Percentiles rank a stretch among this genome's conserved stretches.
Conservation (phyloP, 176 grass and related monocot species). For the Bromus sterilis region DNA sequence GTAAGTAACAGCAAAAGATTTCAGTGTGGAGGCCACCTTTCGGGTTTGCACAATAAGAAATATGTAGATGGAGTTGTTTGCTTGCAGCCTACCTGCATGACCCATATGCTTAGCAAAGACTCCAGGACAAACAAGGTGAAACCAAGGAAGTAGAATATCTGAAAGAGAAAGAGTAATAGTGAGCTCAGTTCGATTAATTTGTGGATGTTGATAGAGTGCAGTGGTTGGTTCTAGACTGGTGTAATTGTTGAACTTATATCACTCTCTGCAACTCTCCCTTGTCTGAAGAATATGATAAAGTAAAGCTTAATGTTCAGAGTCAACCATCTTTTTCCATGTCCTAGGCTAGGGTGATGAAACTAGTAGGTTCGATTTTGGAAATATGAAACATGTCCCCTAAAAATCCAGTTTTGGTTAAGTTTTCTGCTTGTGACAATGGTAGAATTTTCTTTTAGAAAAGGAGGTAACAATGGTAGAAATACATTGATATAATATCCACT, state of each 20-base stretch:
- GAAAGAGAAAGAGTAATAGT: not conserved
- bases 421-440: not conserved
- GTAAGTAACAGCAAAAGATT: not conserved
- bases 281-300: not conserved
- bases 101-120: conserved; percentile 56
- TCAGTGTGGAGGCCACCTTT: not conserved
- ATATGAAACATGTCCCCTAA: not conserved
- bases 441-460: too few species aligned
- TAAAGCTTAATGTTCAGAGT: not conserved
- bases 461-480: not conserved
- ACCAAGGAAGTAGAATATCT: conserved; percentile 73
- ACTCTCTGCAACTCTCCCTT: not conserved
- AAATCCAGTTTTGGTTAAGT: not conserved
- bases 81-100: conserved; percentile 37
- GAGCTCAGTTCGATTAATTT: not conserved
- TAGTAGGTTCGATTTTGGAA: not conserved
- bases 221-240: not conserved
- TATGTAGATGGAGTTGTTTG: not conserved
- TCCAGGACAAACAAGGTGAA: conserved; percentile 46
- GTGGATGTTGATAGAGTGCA: not conserved
- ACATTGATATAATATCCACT: conserved; percentile 12
- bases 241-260: not conserved
- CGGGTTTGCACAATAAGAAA: not conserved
- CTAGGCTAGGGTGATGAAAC: not conserved
- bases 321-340: not conserved